A percentile compares a stretch with the other conserved stretches of the same genome.
phyloP scores from a whole-genome alignment of 768 basidiomycete genomes.

The Panellus pusillus region DNA sequence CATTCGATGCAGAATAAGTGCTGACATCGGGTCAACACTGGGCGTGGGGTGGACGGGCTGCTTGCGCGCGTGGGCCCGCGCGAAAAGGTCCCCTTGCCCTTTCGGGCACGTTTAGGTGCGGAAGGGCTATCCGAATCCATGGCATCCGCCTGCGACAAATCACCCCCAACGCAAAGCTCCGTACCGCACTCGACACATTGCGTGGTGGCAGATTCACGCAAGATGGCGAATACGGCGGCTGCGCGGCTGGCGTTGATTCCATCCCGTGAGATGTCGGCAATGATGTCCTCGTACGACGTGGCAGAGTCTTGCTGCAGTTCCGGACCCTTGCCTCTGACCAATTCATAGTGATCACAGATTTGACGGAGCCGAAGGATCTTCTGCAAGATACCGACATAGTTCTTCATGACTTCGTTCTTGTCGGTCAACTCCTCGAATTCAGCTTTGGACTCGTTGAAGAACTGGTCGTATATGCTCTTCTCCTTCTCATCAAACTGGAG shows the following conservation, averaged over 20 bases:
- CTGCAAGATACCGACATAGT: conserved; percentile 96
- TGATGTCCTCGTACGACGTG: conserved; percentile 76
- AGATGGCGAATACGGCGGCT: conserved; percentile 76
- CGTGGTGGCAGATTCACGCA: conserved; percentile 84
- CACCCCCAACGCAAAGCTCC: conserved; percentile 63
- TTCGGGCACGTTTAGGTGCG: conserved; percentile 46
- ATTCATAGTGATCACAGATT: conserved; percentile 95
- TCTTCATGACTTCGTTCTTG: conserved; percentile 96
- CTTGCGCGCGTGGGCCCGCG: conserved; percentile 73
- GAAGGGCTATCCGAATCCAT: conserved; percentile 51
- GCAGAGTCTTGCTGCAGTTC: conserved; percentile 46
- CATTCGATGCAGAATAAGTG: conserved; percentile 90
- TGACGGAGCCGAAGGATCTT: conserved; percentile 95
- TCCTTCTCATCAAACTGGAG: conserved; percentile 85
- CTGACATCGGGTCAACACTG: conserved; percentile 87
- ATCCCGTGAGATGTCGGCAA: conserved; percentile 70
- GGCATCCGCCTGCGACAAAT: conserved; percentile 46
- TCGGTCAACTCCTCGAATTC: conserved; percentile 85
- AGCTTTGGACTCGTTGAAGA: conserved; percentile 87
- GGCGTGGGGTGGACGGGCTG: conserved; percentile 63
- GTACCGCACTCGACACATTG: conserved; percentile 87
- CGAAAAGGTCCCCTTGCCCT: conserved; percentile 44
- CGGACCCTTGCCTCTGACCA: conserved; percentile 71
- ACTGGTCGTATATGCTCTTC: conserved; percentile 81
- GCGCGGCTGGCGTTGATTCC: conserved; percentile 79